phyloP scores from a whole-genome alignment of 1,284 basidiomycete species.

The Papiliotrema flavescens region DNA sequence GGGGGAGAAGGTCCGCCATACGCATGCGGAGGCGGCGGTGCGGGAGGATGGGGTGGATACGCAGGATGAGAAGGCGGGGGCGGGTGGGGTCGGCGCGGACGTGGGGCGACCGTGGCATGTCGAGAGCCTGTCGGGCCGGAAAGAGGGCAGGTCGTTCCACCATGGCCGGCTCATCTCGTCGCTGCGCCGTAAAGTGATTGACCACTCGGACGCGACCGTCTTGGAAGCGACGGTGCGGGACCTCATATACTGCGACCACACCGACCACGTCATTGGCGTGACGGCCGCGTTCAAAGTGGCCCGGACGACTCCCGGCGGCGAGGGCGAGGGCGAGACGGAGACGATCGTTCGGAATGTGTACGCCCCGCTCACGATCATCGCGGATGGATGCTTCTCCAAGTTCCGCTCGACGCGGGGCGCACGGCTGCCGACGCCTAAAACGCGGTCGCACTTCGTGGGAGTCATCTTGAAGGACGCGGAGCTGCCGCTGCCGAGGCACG shows the following conservation, averaged over 20 bases:
- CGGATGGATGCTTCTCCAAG: conserved; percentile 93
- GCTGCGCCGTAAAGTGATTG: conserved; percentile 64
- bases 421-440: conserved; percentile 52
- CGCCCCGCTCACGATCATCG: conserved; percentile 79
- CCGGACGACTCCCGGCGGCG: neutral
- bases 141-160: conserved; percentile 77
- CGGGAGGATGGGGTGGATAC: neutral
- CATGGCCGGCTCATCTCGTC: conserved; percentile 89
- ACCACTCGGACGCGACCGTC: conserved; percentile 53
- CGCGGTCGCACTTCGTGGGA: conserved; percentile 77
- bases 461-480: conserved; percentile 69
- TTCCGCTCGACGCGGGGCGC: conserved; percentile 55
- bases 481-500: conserved; percentile 77
- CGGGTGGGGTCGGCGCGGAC: conserved; percentile 2
- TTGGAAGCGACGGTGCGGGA: conserved; percentile 79
- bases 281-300: conserved; percentile 52
- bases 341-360: conserved; percentile 47
- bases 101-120: conserved; percentile 26
- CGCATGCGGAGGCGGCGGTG: neutral
- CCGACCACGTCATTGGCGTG: conserved; percentile 62
- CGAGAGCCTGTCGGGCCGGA: conserved; percentile 33
- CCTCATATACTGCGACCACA: conserved; percentile 61
- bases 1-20: neutral
- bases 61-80: neutral
- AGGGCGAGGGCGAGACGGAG: conserved; percentile 6